Evolutionary conservation across 352 stramenopile genomes (phyloP).

Genomic region (Pythium apleroticum): DNA sequence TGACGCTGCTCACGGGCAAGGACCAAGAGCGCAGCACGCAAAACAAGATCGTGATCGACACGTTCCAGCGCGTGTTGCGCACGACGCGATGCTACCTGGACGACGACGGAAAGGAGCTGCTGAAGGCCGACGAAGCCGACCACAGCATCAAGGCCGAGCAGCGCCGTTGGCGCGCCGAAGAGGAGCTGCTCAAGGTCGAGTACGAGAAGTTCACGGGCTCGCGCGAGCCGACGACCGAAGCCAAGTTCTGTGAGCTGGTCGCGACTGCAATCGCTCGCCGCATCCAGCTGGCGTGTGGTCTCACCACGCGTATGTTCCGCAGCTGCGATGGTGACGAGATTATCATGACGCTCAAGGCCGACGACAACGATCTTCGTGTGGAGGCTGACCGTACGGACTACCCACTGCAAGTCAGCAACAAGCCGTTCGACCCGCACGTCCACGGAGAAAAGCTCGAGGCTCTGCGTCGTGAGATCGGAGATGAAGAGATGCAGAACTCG

Average conservation of each 20-base stretch:
- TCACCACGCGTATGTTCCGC: slow-evolving; percentile 82
- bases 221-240: slow-evolving; percentile 44
- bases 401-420: slow-evolving; percentile 71
- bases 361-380: slow-evolving; percentile 71
- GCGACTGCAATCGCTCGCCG: slow-evolving; percentile 60
- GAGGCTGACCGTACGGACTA: slow-evolving; percentile 77
- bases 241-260: slow-evolving; percentile 67
- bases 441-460: slow-evolving; percentile 55
- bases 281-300: slow-evolving; percentile 72
- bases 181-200: slow-evolving; percentile 53
- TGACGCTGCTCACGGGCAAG: slow-evolving; percentile 69
- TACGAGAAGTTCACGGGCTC: slow-evolving; percentile 59
- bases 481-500: slow-evolving; percentile 45
- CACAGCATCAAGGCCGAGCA: slow-evolving; percentile 56
- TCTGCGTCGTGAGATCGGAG: slow-evolving; percentile 53
- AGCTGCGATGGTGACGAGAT: slow-evolving; percentile 75
- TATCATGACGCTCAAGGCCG: slow-evolving; percentile 79
- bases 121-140: slow-evolving; percentile 42
- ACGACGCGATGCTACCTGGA: slow-evolving; percentile 72
- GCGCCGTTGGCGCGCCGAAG: slow-evolving; percentile 33
- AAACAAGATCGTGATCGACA: slow-evolving; percentile 58
- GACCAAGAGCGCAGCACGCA: slow-evolving; percentile 41
- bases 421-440: slow-evolving; percentile 55
- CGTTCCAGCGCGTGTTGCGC: slow-evolving; percentile 69
- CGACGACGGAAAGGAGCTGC: slow-evolving; percentile 47